Base-by-base conservation (phyloP, 2,329 filamentous ascomycete species). In the Aspergillus nomiae region DNA sequence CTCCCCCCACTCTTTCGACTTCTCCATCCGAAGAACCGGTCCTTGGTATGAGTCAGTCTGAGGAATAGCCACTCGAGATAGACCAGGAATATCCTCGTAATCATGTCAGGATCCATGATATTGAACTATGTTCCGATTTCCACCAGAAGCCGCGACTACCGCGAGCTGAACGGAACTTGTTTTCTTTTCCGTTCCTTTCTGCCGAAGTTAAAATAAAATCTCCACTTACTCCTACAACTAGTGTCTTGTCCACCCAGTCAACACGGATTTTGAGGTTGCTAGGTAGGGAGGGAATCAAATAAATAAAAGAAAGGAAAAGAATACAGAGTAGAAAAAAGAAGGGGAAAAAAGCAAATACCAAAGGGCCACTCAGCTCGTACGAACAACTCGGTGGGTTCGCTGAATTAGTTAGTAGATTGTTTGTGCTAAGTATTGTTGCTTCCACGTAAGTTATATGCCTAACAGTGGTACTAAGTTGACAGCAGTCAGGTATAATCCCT, bases 41-140 rank as follows among this genome's bases (percentile, higher is more conserved):
- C n/a, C 46, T 46, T 36, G 45, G 24, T 34, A 51, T 59, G 56
- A 59, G 56, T 59, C 56, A 59, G 56, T 28, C 28, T 59, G 45
- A 36, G 30, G 51, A 50, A 51, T 51, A 46, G 12, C 4, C 19
- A 32, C 48, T 32, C 48, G 8, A 19, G 26, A 30, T 9, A 50
- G 26, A 19, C 48, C 16, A 2, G 19, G 10, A 51, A 34, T 32
- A 51, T 21, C 28, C 28, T 51, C 48, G 19, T 24, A 21, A 19
- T 34, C 16, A 30, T 28, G 26, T 28, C 26, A 28, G 26, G 26
- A 28, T 51, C 5, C 14, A 10, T n/a, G 28, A 51, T 51, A 32
- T 34, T 26, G 12, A 24, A 28, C 16, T 28, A 14, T 14, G 48
- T 51, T 50, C 26, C 9, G 28, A 32, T 51, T 51, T 32, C 48